A percentile compares a stretch with the other conserved stretches of the same genome.
Evolutionary conservation across 192 early-diverging fungal genomes (phyloP).

Genomic region (Backusella sp.): DNA sequence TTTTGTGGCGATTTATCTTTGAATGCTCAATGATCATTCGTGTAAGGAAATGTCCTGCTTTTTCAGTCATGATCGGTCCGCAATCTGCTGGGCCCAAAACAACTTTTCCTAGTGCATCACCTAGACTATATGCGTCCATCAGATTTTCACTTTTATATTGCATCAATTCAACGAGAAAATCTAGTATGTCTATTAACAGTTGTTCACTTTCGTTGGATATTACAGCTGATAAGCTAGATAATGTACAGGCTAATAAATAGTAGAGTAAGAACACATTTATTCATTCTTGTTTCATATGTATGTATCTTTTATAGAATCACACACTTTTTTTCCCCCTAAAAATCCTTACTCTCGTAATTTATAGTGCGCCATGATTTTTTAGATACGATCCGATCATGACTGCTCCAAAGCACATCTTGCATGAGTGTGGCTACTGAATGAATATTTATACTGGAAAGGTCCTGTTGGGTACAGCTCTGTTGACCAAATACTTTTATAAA

Average conservation of each 20-base stretch:
- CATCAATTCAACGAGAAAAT: constrained; percentile 34
- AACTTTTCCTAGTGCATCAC: constrained; percentile 34
- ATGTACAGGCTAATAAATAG: constrained; percentile 25
- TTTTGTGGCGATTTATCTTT: constrained; percentile 7
- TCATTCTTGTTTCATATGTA: neutral
- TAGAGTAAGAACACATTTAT: neutral
- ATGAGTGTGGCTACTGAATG: constrained; percentile 32
- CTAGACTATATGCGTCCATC: constrained; percentile 28
- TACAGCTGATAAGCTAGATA: constrained; percentile 15
- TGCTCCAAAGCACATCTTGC: constrained; percentile 32
- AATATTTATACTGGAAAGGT: constrained; percentile 19
- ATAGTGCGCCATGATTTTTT: constrained; percentile 33
- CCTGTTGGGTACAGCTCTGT: constrained; percentile 17
- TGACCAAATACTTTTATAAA: constrained; percentile 30
- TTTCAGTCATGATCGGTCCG: constrained; percentile 25
- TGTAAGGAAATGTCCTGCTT: constrained; percentile 29
- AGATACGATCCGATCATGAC: constrained; percentile 28
- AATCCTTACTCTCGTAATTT: constrained; percentile 32
- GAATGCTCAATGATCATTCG: constrained; percentile 33
- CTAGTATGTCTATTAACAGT: constrained; percentile 30
- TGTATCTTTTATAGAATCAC: neutral
- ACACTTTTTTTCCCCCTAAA: neutral
- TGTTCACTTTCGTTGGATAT: constrained; percentile 14
- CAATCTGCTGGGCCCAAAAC: constrained; percentile 29
- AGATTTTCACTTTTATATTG: constrained; percentile 25